Evolutionary conservation across 2,329 filamentous ascomycete species (phyloP).

Genomic region (Phaeoacremonium minimum): DNA sequence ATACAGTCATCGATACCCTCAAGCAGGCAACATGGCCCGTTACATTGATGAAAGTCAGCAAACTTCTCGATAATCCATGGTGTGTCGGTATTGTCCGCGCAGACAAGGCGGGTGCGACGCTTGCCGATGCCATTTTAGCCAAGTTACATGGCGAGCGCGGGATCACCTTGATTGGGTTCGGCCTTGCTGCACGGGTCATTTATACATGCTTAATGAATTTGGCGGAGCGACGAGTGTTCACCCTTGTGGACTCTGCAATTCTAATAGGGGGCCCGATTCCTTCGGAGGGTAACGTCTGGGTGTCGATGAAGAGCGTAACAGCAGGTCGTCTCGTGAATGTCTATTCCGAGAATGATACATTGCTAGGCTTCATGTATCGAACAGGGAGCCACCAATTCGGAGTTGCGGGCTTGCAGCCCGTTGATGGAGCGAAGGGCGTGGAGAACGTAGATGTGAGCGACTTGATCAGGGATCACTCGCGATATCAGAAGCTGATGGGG

Average conservation of each 20-base stretch:
- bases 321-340: conserved; percentile 85
- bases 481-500: conserved; percentile 65
- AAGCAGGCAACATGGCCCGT: conserved; percentile 58
- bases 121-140: conserved; percentile 79
- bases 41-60: conserved; percentile 61
- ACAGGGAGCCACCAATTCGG: conserved; percentile 78
- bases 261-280: conserved; percentile 81
- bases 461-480: conserved; percentile 63
- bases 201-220: conserved; percentile 78
- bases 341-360: conserved; percentile 80
- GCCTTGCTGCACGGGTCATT: conserved; percentile 76
- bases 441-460: conserved; percentile 67
- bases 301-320: conserved; percentile 72
- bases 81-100: conserved; percentile 70
- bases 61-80: conserved; percentile 79
- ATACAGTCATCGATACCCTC: too few species aligned
- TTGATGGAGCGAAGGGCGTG: conserved; percentile 60
- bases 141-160: conserved; percentile 79
- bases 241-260: conserved; percentile 79
- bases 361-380: conserved; percentile 84
- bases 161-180: conserved; percentile 77
- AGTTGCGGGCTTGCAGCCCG: conserved; percentile 75
- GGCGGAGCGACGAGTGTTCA: conserved; percentile 78
- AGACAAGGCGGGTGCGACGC: conserved; percentile 66
- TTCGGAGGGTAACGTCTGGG: conserved; percentile 68